A percentile compares a stretch with the other conserved stretches of the same genome.
These are phyloP conservation scores for Trichomonascaceae sp. DNA, from an alignment of 1,139 yeast genomes.

Conservation along the genomic window DNA sequence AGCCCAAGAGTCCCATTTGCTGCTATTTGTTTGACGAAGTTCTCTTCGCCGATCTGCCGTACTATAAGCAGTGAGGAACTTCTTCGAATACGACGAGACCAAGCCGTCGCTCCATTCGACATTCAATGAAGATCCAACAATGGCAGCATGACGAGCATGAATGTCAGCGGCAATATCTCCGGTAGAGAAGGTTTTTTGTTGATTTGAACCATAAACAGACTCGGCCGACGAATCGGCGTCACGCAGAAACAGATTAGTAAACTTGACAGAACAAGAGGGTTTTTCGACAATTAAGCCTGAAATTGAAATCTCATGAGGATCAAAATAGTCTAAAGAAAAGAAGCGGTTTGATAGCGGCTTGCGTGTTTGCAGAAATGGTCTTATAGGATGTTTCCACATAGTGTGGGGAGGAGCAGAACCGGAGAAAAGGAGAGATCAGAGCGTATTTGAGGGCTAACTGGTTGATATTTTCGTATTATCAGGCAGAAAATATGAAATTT, in stretches of 20 bases:
- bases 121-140: conserved; percentile 31
- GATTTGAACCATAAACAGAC: conserved; percentile 51
- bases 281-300: conserved; percentile 2
- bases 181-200: conserved; percentile 64
- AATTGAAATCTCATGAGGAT: conserved; percentile 3
- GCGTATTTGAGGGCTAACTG: too few species aligned
- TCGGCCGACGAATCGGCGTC: conserved; percentile 51
- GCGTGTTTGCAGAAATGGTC: neutral
- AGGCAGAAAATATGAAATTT: too few species aligned
- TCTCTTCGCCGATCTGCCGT: conserved; percentile 33
- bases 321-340: conserved; percentile 2
- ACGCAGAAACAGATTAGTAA: conserved; percentile 53
- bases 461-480: too few species aligned
- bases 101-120: conserved; percentile 57
- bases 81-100: conserved; percentile 40
- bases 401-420: neutral
- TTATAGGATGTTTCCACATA: neutral
- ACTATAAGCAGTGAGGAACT: conserved; percentile 45
- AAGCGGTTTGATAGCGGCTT: neutral
- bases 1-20: conserved; percentile 30
- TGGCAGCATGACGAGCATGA: conserved; percentile 28
- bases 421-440: neutral
- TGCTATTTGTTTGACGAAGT: conserved; percentile 23
- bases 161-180: conserved; percentile 37
- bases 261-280: conserved; percentile 31